Evolutionary conservation across 2,329 filamentous ascomycete genomes (phyloP).

Genomic region (Fusarium denticulatum): DNA sequence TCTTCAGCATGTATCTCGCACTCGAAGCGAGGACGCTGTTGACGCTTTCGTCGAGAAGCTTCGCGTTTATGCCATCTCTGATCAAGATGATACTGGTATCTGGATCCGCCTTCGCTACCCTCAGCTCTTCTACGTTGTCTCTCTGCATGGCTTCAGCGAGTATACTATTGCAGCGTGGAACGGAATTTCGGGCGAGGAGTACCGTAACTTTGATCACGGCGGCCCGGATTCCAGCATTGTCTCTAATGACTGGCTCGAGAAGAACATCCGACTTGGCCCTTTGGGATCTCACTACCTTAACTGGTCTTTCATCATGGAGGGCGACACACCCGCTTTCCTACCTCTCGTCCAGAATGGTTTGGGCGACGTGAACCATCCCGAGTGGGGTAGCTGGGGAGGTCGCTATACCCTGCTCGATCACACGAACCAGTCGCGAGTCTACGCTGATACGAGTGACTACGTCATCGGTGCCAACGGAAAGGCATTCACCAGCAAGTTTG

Average conservation of each 20-base stretch:
- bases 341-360: constrained; percentile 7
- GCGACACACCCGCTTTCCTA: background rate
- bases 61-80: constrained; percentile 65
- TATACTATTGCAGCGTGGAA: constrained; percentile 65
- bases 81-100: constrained; percentile 65
- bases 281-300: constrained; percentile 5
- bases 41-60: constrained; percentile 52
- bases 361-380: constrained; percentile 5
- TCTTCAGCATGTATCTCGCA: constrained; percentile 49
- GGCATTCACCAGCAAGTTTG: constrained; percentile 12
- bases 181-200: constrained; percentile 53
- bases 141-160: constrained; percentile 64
- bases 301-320: constrained; percentile 19
- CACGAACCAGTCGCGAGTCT: background rate
- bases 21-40: constrained; percentile 43
- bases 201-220: constrained; percentile 8
- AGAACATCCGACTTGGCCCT: constrained; percentile 1
- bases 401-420: constrained; percentile 16
- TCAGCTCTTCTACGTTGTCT: constrained; percentile 63
- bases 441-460: constrained; percentile 12
- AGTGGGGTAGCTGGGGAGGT: constrained; percentile 22
- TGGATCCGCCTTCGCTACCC: constrained; percentile 66
- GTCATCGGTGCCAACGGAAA: background rate
- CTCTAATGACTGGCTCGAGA: constrained; percentile 3
- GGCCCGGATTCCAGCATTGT: constrained; percentile 5